Percentiles rank a stretch among this genome's conserved stretches.
These are phyloP conservation scores for Alternaria arbusti DNA, from an alignment of 2,329 filamentous ascomycete species.

Conservation along the genomic window DNA sequence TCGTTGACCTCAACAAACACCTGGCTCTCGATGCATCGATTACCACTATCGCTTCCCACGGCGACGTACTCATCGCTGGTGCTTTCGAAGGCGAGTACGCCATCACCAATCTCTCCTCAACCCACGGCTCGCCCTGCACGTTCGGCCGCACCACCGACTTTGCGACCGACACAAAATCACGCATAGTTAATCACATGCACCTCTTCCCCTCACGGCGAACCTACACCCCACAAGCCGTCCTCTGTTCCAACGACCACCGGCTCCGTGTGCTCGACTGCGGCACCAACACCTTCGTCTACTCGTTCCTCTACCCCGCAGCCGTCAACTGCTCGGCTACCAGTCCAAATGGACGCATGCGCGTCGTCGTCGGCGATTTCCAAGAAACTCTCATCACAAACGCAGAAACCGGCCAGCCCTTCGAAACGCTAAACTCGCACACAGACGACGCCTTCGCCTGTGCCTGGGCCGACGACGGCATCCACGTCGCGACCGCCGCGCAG, in stretches of 20 bases:
- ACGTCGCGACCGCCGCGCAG: constrained; percentile 78
- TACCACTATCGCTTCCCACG: constrained; percentile 59
- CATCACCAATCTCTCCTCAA: constrained; percentile 52
- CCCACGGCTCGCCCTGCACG: constrained; percentile 41
- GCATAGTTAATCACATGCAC: constrained; percentile 66
- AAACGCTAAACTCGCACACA: constrained; percentile 67
- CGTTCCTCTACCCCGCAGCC: constrained; percentile 64
- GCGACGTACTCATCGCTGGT: constrained; percentile 60
- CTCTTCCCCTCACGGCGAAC: constrained; percentile 57
- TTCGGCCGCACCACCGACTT: constrained; percentile 58
- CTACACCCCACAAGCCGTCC: constrained; percentile 58
- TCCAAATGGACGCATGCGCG: constrained; percentile 72
- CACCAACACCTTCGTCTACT: constrained; percentile 64
- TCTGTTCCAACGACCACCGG: constrained; percentile 64
- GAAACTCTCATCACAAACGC: constrained; percentile 73
- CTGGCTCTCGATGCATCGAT: constrained; percentile 52
- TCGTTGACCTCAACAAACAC: constrained; percentile 58
- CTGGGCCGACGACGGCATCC: constrained; percentile 79
- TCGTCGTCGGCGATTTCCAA: constrained; percentile 73
- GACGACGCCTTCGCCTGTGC: constrained; percentile 80
- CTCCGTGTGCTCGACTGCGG: constrained; percentile 62
- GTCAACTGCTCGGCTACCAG: constrained; percentile 78
- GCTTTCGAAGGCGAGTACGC: constrained; percentile 66
- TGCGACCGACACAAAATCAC: constrained; percentile 57
- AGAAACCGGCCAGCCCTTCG: constrained; percentile 65